Evolutionary conservation across 139 green algal genomes (phyloP), one percentile per base, ranked within the genome.

Genomic region (Choricystis sp.): DNA sequence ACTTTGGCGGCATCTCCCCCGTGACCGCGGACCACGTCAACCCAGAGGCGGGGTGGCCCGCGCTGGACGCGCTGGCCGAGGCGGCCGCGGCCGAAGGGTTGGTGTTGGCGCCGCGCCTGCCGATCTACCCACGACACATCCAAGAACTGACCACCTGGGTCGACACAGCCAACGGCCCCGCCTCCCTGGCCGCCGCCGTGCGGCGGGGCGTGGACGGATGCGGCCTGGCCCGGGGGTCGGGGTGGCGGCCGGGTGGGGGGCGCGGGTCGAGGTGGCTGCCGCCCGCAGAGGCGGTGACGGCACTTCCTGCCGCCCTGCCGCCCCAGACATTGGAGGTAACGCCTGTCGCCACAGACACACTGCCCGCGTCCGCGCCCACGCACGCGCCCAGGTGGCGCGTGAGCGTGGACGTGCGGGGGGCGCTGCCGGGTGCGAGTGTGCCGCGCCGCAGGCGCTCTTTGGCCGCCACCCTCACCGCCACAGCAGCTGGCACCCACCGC

Each of bases 11-110:
- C 66, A 77, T 95, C 25, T 86, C 76, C 0, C 87, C 86, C 1
- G 26, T 96, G 20, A 95, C 88, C 4, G 68, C 69, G 5, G 88
- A 96, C 68, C 90, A 69, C n/a, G 86, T 96, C 1, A 92, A 90
- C 68, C 88, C 88, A 26, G 82, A 91, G 63, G 60, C 62, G 29
- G 63, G 77, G 4, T 95, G 88, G 88, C 88, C 88, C 16, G 81
- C 89, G 65, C 57, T 95, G 24, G 25, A 57, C 1, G 49, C 55
- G 56, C 78, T 95, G 49, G 83, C 84, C 28, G 60, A 52, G 4
- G 83, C 72, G 58, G 83, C 77, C 2, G 80, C 83, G 19, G 69
- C 61, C 1, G 57, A 69, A 19, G 83, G 87, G 61, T 85, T 82
- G 29, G 55, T 70, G 9, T 74, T 95, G 48, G 65, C 92, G 55